phyloP scores from a whole-genome alignment of 768 basidiomycete genomes.

The Hydnomerulius pinastri region DNA sequence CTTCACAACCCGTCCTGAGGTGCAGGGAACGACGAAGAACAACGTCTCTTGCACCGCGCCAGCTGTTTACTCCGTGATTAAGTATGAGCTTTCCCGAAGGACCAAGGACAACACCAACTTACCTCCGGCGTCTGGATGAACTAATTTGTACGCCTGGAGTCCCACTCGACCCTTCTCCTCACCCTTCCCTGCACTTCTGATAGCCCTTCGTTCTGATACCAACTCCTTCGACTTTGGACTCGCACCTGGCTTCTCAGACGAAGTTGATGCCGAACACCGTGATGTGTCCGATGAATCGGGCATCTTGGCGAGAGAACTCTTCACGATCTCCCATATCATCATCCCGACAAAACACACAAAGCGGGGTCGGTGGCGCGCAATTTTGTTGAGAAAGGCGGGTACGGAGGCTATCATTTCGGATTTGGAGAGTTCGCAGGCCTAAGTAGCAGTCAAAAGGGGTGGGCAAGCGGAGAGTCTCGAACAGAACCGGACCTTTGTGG shows the following conservation, averaged over 20 bases:
- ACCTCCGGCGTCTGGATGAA: slow-evolving; percentile 14
- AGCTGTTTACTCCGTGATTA: background rate
- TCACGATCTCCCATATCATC: slow-evolving; percentile 53
- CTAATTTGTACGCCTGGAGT: slow-evolving; percentile 25
- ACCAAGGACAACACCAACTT: background rate
- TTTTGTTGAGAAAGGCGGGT: slow-evolving; percentile 58
- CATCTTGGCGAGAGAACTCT: slow-evolving; percentile 38
- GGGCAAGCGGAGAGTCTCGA: background rate
- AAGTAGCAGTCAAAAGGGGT: background rate
- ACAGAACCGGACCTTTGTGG: slow-evolving; percentile 50
- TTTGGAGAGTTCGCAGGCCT: slow-evolving; percentile 58
- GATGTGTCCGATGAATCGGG: too few relatives aligned
- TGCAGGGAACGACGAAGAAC: slow-evolving; percentile 76
- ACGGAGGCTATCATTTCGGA: slow-evolving; percentile 57
- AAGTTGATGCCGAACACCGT: too few relatives aligned
- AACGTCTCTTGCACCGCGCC: slow-evolving; percentile 50
- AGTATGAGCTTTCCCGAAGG: background rate
- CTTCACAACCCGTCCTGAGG: slow-evolving; percentile 71
- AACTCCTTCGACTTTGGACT: too few relatives aligned
- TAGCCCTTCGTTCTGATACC: slow-evolving; percentile 1
- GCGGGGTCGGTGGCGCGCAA: slow-evolving; percentile 55
- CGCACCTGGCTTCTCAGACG: background rate
- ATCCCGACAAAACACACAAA: slow-evolving; percentile 82
- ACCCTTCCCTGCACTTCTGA: slow-evolving; percentile 9
- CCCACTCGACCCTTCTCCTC: slow-evolving; percentile 15